These are phyloP conservation scores for Alternaria panax DNA, from an alignment of 2,329 filamentous ascomycete genomes.

Conservation along the genomic window DNA sequence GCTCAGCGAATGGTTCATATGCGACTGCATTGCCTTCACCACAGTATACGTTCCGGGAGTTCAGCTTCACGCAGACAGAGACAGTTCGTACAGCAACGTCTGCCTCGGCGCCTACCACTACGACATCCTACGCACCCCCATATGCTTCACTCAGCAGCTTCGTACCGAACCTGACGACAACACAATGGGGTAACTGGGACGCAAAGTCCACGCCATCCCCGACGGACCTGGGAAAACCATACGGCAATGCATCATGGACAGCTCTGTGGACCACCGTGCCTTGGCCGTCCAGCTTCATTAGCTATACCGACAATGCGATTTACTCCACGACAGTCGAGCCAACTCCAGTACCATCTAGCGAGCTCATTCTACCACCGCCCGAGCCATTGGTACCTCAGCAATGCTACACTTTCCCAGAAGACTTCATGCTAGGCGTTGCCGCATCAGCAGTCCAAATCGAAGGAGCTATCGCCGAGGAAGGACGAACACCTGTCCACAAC, in stretches of 20 bases:
- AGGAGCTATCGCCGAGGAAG: conserved; percentile 43
- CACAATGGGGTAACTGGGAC: conserved; percentile 54
- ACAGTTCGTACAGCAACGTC: conserved; percentile 51
- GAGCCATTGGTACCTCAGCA: conserved; percentile 60
- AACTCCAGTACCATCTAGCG: conserved; percentile 62
- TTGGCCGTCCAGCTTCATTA: conserved; percentile 46
- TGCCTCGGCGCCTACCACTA: conserved; percentile 41
- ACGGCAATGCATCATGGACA: conserved; percentile 52
- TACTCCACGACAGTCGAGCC: conserved; percentile 63
- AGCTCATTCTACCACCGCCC: conserved; percentile 63
- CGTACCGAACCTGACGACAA: conserved; percentile 48
- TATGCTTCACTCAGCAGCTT: conserved; percentile 47
- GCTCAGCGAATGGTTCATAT: conserved; percentile 32
- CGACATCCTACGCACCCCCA: conserved; percentile 47
- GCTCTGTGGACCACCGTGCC: conserved; percentile 47
- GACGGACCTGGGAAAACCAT: conserved; percentile 47
- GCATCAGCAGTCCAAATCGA: conserved; percentile 40
- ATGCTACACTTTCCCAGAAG: conserved; percentile 59
- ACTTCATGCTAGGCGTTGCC: conserved; percentile 51
- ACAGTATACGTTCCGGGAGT: conserved; percentile 33
- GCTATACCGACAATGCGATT: conserved; percentile 30
- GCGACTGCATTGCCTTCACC: conserved; percentile 40
- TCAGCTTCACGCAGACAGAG: conserved; percentile 51
- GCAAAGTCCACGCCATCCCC: conserved; percentile 44
- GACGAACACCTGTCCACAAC: conserved; percentile 32